Evolutionary conservation across 805 yeast genomes (phyloP).

Genomic region (Candida anglica): DNA sequence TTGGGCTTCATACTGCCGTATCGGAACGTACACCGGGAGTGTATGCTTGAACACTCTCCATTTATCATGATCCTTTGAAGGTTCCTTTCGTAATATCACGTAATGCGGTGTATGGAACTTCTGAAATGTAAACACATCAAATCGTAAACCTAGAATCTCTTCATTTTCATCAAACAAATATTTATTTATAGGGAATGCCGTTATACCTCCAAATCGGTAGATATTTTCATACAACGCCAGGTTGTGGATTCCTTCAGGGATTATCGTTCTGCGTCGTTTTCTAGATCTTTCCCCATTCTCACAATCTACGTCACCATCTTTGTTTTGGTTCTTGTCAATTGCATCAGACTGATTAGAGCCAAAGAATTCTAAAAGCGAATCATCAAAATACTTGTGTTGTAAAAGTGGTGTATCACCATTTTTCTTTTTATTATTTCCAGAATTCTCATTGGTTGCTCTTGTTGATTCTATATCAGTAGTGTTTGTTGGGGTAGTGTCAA

Average conservation of each 20-base stretch:
- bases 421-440: slow-evolving; percentile 1
- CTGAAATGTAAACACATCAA: slow-evolving; percentile 35
- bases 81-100: slow-evolving; percentile 30
- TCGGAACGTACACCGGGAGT: slow-evolving; percentile 28
- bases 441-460: too few relatives aligned
- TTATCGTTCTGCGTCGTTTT: too few relatives aligned
- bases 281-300: neutral
- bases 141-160: slow-evolving; percentile 44
- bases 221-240: slow-evolving; percentile 38
- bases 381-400: slow-evolving; percentile 26
- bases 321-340: neutral
- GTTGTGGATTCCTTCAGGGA: too few relatives aligned
- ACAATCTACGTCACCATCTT: slow-evolving; percentile 1
- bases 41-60: slow-evolving; percentile 37
- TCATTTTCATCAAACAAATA: slow-evolving; percentile 21
- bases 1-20: slow-evolving; percentile 12
- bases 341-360: too few relatives aligned
- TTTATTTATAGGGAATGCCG: slow-evolving; percentile 48
- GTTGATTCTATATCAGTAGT: too few relatives aligned
- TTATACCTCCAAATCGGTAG: slow-evolving; percentile 45
- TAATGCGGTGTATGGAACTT: slow-evolving; percentile 44
- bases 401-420: slow-evolving; percentile 15
- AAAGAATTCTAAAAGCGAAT: slow-evolving; percentile 21
- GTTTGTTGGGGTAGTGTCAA: too few relatives aligned
- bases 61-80: slow-evolving; percentile 5